Conservation (phyloP, 768 basidiomycete genomes). For the Pleurotus pulmonarius region DNA sequence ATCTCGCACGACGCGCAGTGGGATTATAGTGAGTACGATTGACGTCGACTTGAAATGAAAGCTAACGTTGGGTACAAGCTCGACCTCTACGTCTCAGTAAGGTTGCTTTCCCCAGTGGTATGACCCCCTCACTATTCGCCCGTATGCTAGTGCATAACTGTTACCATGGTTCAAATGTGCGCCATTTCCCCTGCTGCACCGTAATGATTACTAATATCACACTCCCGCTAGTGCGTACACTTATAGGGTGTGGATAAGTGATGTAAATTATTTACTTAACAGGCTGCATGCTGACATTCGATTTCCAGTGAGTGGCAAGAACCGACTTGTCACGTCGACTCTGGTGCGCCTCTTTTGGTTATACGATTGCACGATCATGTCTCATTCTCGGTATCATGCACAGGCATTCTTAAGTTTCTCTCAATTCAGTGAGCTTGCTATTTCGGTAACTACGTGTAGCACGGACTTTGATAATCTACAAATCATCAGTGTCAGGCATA, state of each 20-base stretch:
- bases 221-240: neutral
- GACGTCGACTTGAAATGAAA: too few species aligned
- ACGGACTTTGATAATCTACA: too few species aligned
- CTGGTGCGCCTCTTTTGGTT: neutral
- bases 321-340: neutral
- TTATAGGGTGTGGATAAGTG: conserved; percentile 1
- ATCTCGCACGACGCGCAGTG: too few species aligned
- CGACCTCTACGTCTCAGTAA: conserved; percentile 4
- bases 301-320: conserved; percentile 1
- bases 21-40: too few species aligned
- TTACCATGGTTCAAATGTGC: conserved; percentile 4
- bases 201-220: too few species aligned
- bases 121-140: too few species aligned
- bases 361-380: too few species aligned
- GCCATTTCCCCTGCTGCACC: neutral
- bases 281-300: too few species aligned
- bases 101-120: neutral
- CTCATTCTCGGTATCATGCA: too few species aligned
- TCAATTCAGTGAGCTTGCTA: conserved; percentile 1
- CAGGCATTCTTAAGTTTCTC: conserved; percentile 1
- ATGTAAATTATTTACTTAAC: neutral
- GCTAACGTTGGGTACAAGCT: neutral
- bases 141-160: neutral
- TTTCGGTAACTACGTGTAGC: too few species aligned
- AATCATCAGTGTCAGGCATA: too few species aligned